Conservation (phyloP, 495 filamentous ascomycete genomes). For the Umbilicaria muhlenbergii region DNA sequence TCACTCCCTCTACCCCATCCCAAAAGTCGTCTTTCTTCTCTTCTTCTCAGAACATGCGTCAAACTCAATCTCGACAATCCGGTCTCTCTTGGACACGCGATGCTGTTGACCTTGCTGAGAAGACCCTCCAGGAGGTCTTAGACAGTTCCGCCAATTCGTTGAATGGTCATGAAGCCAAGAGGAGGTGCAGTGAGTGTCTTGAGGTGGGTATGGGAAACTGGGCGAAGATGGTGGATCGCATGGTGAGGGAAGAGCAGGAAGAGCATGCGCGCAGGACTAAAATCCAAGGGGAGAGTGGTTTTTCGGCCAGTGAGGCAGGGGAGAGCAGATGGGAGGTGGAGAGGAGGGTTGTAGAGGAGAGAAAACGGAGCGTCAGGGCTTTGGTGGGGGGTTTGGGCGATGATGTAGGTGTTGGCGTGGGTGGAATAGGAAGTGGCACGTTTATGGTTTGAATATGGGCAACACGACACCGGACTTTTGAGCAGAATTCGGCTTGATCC, state of each 20-base stretch:
- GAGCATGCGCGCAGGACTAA: constrained; percentile 27
- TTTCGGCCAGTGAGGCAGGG: neutral
- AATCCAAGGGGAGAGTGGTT: constrained; percentile 26
- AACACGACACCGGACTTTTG: too few relatives aligned
- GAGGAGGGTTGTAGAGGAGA: constrained; percentile 6
- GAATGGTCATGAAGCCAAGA: constrained; percentile 26
- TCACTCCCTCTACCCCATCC: constrained; percentile 26
- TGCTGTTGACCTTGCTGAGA: constrained; percentile 54
- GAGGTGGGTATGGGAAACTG: constrained; percentile 58
- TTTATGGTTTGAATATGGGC: too few relatives aligned
- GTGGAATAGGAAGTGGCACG: too few relatives aligned
- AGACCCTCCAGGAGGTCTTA: constrained; percentile 3
- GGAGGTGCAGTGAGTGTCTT: constrained; percentile 57
- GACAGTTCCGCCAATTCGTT: constrained; percentile 12
- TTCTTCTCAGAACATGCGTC: constrained; percentile 5
- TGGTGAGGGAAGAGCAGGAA: constrained; percentile 36
- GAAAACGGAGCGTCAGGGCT: constrained; percentile 2
- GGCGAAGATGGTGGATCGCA: constrained; percentile 47
- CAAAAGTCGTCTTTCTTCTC: neutral
- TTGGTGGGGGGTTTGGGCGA: too few relatives aligned
- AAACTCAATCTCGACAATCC: constrained; percentile 28
- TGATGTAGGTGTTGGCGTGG: too few relatives aligned
- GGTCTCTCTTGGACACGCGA: constrained; percentile 78
- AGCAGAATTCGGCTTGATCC: too few relatives aligned
- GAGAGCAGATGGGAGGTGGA: constrained; percentile 10